Percentiles rank a stretch among this genome's conserved stretches.
phyloP scores from a whole-genome alignment of 2,329 filamentous ascomycete species.

The Fusarium sp. region DNA sequence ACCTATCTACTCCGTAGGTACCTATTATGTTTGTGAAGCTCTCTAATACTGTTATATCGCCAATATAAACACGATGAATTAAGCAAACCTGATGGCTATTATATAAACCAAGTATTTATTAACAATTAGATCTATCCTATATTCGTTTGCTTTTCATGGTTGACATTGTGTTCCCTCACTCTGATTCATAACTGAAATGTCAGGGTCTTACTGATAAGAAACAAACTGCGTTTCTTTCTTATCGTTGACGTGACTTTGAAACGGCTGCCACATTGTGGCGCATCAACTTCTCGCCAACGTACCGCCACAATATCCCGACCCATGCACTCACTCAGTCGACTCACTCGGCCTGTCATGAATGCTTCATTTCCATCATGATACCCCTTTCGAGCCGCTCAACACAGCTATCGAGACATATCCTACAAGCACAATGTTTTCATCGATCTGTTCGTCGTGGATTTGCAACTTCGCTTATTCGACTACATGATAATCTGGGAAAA shows the following conservation, averaged over 20 bases:
- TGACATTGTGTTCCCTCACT: background rate
- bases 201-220: slow-evolving; percentile 28
- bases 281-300: background rate
- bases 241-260: slow-evolving; percentile 12
- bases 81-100: background rate
- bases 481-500: slow-evolving; percentile 12
- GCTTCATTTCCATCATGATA: slow-evolving; percentile 34
- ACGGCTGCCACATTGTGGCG: slow-evolving; percentile 29
- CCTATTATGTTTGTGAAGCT: slow-evolving; percentile 16
- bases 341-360: slow-evolving; percentile 32
- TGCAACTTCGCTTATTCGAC: slow-evolving; percentile 17
- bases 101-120: background rate
- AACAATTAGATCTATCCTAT: background rate
- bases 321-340: slow-evolving; percentile 14
- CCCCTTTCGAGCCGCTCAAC: slow-evolving; percentile 21
- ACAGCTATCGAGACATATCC: slow-evolving; percentile 18
- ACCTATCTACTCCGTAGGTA: no score
- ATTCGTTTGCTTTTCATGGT: background rate
- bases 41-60: background rate
- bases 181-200: background rate
- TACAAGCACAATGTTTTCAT: background rate
- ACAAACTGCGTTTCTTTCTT: slow-evolving; percentile 10
- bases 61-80: background rate
- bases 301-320: slow-evolving; percentile 28
- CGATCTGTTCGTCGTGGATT: slow-evolving; percentile 21